These are phyloP conservation scores for Fusarium nisikadoi DNA, from an alignment of 2,329 filamentous ascomycete genomes.

Conservation along the genomic window DNA sequence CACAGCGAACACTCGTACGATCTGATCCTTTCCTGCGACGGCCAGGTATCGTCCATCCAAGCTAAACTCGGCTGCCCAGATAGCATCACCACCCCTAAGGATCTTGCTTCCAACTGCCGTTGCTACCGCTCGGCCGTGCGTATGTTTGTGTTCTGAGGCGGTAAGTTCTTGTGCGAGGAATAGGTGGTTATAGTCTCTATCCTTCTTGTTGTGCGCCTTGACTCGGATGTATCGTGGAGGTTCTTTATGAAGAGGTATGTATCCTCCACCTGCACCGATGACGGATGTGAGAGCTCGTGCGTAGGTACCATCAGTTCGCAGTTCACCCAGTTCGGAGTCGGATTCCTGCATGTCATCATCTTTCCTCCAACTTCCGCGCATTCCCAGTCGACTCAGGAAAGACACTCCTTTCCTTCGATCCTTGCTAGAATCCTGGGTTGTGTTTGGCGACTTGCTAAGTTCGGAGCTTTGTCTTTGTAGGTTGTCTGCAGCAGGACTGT, in stretches of 20 bases:
- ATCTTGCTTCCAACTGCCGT: conserved; percentile 55
- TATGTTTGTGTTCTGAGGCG: conserved; percentile 59
- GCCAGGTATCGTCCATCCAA: conserved; percentile 91
- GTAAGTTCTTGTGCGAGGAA: conserved; percentile 93
- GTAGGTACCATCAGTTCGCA: conserved; percentile 81
- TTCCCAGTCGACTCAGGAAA: conserved; percentile 83
- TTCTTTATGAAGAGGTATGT: conserved; percentile 86
- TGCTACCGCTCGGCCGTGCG: conserved; percentile 46
- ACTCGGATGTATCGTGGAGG: conserved; percentile 93
- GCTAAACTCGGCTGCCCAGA: conserved; percentile 95
- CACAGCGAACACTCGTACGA: conserved; percentile 89
- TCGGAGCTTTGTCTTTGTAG: conserved; percentile 56
- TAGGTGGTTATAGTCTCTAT: conserved; percentile 82
- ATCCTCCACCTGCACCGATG: conserved; percentile 74
- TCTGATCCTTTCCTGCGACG: conserved; percentile 87
- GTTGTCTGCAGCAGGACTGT: conserved; percentile 59
- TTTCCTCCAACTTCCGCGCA: conserved; percentile 81
- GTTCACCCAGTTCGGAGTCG: conserved; percentile 75
- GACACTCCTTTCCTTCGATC: conserved; percentile 86
- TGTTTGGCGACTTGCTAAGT: conserved; percentile 50
- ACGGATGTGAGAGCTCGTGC: conserved; percentile 84
- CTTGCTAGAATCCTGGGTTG: conserved; percentile 59
- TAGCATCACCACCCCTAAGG: conserved; percentile 68
- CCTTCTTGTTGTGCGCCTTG: conserved; percentile 81
- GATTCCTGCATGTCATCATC: conserved; percentile 68